Percentiles rank a stretch among this genome's conserved stretches.
phyloP scores from a whole-genome alignment of 176 grass and related monocot genomes.

The Ensete glaucum region DNA sequence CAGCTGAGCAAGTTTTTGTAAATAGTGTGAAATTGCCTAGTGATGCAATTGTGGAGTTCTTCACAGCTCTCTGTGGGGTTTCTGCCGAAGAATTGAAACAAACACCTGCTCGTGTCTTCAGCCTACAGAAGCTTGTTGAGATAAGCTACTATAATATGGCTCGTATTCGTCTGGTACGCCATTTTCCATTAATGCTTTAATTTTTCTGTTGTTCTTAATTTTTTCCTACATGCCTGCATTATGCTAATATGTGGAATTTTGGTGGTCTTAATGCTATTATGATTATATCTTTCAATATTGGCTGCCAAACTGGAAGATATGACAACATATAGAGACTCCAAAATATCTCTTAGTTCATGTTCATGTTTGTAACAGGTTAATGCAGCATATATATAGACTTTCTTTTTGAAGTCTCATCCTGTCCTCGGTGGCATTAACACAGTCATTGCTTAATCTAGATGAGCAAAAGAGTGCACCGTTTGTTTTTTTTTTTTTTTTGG shows the following conservation, averaged over 20 bases:
- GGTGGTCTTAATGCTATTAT: not conserved
- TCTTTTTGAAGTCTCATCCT: not conserved
- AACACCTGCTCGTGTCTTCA: conserved; percentile 82
- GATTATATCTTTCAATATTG: not conserved
- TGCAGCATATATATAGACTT: not conserved
- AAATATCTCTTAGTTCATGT: not conserved
- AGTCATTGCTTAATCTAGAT: not conserved
- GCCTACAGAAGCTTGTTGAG: conserved; percentile 98
- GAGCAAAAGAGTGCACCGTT: not conserved
- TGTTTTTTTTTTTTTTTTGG: not conserved
- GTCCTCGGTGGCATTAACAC: not conserved
- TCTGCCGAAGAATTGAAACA: conserved; percentile 98
- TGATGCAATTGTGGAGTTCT: conserved; percentile 98
- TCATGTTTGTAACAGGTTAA: not conserved
- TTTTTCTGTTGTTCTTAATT: not conserved
- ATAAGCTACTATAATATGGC: conserved; percentile 99
- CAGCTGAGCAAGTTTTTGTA: conserved; percentile 90
- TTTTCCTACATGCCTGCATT: not conserved
- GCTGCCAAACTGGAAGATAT: not conserved
- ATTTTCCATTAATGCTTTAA: conserved; percentile 16
- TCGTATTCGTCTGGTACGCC: conserved; percentile 84
- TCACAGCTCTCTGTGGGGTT: conserved; percentile 72
- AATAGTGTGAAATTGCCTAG: conserved; percentile 95
- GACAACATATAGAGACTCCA: not conserved
- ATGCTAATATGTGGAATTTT: not conserved